Conservation (phyloP, 768 basidiomycete species). For the Rhodotorula graminis region DNA sequence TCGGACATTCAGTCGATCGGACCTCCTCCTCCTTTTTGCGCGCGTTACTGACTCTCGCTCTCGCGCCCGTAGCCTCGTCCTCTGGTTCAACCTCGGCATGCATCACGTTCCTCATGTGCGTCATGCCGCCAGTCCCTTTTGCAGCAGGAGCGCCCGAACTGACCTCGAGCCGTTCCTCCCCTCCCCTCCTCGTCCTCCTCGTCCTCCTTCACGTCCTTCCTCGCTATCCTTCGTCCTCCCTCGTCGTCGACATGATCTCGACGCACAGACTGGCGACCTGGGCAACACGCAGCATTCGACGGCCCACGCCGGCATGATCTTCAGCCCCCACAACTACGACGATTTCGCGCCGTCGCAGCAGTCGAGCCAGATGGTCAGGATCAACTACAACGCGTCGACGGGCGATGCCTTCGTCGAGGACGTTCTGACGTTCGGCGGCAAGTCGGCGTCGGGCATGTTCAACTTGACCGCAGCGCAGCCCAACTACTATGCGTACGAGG, state of each 20-base stretch:
- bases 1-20: no score
- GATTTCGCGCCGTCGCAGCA: conserved; percentile 41
- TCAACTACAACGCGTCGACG: conserved; percentile 39
- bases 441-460: conserved; percentile 6
- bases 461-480: conserved; percentile 11
- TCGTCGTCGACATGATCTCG: no score
- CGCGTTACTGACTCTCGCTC: background rate
- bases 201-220: no score
- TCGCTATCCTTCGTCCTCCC: no score
- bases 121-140: background rate
- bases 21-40: background rate
- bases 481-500: conserved; percentile 14
- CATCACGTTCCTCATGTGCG: conserved; percentile 39
- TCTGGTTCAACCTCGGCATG: conserved; percentile 42
- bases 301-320: conserved; percentile 30
- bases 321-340: conserved; percentile 47
- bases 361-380: conserved; percentile 43
- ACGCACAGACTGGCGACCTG: conserved; percentile 41
- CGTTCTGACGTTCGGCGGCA: conserved; percentile 23
- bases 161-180: background rate
- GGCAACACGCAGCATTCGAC: conserved; percentile 41
- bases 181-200: conserved; percentile 4
- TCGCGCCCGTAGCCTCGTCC: background rate
- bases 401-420: conserved; percentile 1
- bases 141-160: background rate